Percentiles rank a stretch among this genome's conserved stretches.
Conservation (phyloP, 176 grass and related monocot species). For the Hordeum vulgare region DNA sequence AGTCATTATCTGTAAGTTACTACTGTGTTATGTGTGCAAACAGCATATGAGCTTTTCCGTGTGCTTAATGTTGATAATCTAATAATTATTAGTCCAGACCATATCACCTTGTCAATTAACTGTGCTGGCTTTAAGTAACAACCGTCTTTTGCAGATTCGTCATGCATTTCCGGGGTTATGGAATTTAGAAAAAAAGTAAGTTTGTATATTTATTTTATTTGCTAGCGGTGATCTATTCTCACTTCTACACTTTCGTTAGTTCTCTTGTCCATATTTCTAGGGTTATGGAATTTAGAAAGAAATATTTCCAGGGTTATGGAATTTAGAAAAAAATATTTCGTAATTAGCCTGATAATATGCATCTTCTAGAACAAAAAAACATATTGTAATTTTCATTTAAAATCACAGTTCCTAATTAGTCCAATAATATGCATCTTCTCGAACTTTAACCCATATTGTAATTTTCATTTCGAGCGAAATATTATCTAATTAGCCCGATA, state of each 20-base stretch:
- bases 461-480: not conserved
- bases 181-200: constrained; percentile 97
- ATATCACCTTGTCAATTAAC: constrained; percentile 1
- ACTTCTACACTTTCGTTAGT: not conserved
- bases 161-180: constrained; percentile 92
- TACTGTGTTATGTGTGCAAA: not conserved
- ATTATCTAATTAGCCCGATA: not conserved
- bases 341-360: not conserved
- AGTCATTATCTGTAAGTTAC: constrained; percentile 81
- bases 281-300: too few species aligned
- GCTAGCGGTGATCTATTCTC: not conserved
- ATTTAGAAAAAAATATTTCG: not conserved
- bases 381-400: not conserved
- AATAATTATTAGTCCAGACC: not conserved
- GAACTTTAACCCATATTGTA: not conserved
- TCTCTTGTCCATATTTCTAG: not conserved
- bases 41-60: not conserved
- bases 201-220: constrained; percentile 18
- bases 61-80: not conserved
- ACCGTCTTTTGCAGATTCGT: constrained; percentile 55
- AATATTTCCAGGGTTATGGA: too few species aligned
- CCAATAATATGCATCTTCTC: not conserved
- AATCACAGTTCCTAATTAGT: not conserved
- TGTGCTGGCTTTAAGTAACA: constrained; percentile 17
- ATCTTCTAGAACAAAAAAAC: not conserved